Percentiles rank a stretch among this genome's conserved stretches.
Conservation (phyloP, 305 asterid species). For the Rubia balearica region DNA sequence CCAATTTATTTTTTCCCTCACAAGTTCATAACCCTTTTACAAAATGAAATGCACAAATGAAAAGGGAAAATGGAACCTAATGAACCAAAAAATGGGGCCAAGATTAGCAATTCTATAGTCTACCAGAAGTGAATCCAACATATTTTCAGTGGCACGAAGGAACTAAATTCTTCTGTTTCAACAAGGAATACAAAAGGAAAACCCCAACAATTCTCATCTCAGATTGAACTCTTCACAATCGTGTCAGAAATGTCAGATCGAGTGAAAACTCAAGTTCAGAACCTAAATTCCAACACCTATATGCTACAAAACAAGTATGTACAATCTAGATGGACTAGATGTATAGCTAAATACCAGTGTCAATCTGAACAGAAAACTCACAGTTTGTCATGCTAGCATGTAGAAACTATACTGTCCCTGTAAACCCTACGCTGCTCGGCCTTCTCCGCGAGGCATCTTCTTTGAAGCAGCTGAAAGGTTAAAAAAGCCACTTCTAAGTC, state of each 20-base stretch:
- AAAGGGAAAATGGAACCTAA: not conserved
- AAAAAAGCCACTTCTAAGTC: conserved; percentile 10
- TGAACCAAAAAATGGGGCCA: not conserved
- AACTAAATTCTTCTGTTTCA: not conserved
- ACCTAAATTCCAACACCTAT: not conserved
- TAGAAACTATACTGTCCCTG: not conserved
- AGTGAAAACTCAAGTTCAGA: not conserved
- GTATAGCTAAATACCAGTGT: not conserved
- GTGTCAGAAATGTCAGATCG: not conserved
- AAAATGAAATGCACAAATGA: no score
- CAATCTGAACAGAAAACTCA: not conserved
- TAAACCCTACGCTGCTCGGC: conserved; percentile 52
- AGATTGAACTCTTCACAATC: not conserved
- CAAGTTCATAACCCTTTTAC: no score
- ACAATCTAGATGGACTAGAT: not conserved
- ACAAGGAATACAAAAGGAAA: not conserved
- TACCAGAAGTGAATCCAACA: not conserved
- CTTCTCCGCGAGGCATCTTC: conserved; percentile 96
- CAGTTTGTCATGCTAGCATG: not conserved
- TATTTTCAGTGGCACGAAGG: not conserved
- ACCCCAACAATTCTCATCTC: not conserved
- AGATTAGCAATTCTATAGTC: not conserved
- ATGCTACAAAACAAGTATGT: conserved; percentile 14
- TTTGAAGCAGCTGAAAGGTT: conserved; percentile 49
- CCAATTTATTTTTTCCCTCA: no score